These are phyloP conservation scores for Tricholoma matsutake DNA, from an alignment of 768 basidiomycete species.

Conservation along the genomic window DNA sequence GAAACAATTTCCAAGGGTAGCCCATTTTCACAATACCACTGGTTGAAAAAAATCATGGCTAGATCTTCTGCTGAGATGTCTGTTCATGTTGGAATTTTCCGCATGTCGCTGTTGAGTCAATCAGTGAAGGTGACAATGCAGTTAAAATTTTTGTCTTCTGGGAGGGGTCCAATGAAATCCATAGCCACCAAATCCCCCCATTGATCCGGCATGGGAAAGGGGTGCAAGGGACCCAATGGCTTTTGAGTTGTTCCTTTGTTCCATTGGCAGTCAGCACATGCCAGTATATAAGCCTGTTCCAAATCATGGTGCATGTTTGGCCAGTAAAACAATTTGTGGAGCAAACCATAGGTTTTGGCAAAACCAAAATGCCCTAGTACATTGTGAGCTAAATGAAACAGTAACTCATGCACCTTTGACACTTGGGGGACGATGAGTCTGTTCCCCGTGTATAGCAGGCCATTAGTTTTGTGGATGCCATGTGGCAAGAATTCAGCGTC, in stretches of 20 bases:
- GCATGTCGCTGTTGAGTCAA: constrained; percentile 10
- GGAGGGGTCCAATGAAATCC: constrained; percentile 9
- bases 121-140: constrained; percentile 15
- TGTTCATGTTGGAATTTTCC: neutral
- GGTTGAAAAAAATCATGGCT: neutral
- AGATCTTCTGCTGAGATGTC: constrained; percentile 4
- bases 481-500: neutral
- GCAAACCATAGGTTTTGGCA: neutral
- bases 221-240: neutral
- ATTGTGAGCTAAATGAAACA: neutral
- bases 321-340: neutral
- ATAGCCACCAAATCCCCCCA: constrained; percentile 21
- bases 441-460: neutral
- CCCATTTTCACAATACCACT: constrained; percentile 27
- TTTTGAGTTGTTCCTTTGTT: neutral
- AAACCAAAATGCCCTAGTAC: neutral
- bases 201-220: constrained; percentile 19
- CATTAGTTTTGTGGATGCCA: neutral
- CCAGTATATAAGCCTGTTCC: neutral
- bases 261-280: neutral
- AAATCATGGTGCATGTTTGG: neutral
- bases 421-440: neutral
- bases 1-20: constrained; percentile 19
- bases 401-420: neutral
- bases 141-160: constrained; percentile 16